phyloP scores from a whole-genome alignment of 116 monocot species.

The Posidonia oceanica region DNA sequence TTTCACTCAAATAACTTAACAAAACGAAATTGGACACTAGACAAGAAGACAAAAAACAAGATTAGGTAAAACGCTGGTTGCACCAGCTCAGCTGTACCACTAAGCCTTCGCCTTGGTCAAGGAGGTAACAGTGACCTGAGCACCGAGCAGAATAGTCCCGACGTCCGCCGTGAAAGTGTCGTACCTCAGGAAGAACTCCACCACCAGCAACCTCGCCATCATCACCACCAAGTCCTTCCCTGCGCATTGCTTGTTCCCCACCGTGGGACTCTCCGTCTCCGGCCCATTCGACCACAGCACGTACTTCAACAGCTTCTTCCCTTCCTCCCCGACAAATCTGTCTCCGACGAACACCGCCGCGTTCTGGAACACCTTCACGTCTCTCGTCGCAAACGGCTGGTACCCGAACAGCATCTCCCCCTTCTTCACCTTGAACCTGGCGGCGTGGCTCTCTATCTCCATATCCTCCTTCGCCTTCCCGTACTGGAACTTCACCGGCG shows the following conservation, averaged over 20 bases:
- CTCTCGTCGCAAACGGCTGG: slow-evolving; percentile 48
- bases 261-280: slow-evolving; percentile 59
- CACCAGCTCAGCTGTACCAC: too few species aligned
- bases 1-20: too few species aligned
- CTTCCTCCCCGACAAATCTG: slow-evolving; percentile 48
- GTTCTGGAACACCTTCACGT: slow-evolving; percentile 29
- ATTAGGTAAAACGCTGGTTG: too few species aligned
- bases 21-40: too few species aligned
- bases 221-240: slow-evolving; percentile 67
- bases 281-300: slow-evolving; percentile 79
- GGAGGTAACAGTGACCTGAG: slow-evolving; percentile 43
- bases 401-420: slow-evolving; percentile 72
- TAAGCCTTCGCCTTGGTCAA: slow-evolving; percentile 32
- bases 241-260: slow-evolving; percentile 63
- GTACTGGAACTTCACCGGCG: slow-evolving; percentile 72
- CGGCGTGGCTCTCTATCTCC: slow-evolving; percentile 63
- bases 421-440: slow-evolving; percentile 34
- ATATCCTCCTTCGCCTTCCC: slow-evolving; percentile 57
- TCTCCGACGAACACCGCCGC: slow-evolving; percentile 38
- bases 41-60: too few species aligned
- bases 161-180: slow-evolving; percentile 62
- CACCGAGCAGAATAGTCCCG: slow-evolving; percentile 21
- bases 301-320: slow-evolving; percentile 31
- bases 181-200: slow-evolving; percentile 70
- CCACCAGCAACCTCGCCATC: slow-evolving; percentile 45